Conservation (phyloP, 345 rosid species). For the Eucalyptus tenuipes region DNA sequence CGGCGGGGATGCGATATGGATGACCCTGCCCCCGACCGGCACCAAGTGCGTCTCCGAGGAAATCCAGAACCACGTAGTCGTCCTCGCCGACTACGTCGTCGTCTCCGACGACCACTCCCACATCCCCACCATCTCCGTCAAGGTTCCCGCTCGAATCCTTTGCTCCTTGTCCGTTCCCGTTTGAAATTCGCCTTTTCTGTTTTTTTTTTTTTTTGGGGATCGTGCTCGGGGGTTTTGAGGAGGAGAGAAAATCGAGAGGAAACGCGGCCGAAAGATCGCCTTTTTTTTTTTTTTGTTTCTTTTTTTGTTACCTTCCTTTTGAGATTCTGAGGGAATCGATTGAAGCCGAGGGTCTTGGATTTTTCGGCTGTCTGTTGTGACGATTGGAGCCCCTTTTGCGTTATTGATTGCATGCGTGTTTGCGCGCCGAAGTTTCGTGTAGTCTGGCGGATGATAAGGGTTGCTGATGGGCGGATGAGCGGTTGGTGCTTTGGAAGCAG, state of each 20-base stretch:
- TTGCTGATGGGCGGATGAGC: background rate
- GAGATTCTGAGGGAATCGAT: background rate
- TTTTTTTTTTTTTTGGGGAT: background rate
- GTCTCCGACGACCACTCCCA: conserved; percentile 47
- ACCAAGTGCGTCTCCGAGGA: conserved; percentile 92
- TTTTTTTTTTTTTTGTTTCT: background rate
- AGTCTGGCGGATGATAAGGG: background rate
- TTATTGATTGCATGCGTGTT: background rate
- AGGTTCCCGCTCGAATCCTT: conserved; percentile 13
- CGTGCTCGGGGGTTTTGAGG: background rate
- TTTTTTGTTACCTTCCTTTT: background rate
- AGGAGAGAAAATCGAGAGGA: background rate
- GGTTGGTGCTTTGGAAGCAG: background rate
- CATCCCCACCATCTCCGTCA: conserved; percentile 54
- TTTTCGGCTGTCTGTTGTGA: background rate
- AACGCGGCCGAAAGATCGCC: background rate
- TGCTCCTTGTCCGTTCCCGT: background rate
- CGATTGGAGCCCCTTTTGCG: background rate
- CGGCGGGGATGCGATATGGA: conserved; percentile 43
- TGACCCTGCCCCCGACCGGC: conserved; percentile 45
- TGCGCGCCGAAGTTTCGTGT: background rate
- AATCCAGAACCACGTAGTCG: conserved; percentile 74
- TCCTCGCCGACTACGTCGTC: conserved; percentile 69
- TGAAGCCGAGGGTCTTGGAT: background rate
- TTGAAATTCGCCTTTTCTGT: background rate